phyloP scores from a whole-genome alignment of 78 protist genomes.

The Protostelium mycophagum region DNA sequence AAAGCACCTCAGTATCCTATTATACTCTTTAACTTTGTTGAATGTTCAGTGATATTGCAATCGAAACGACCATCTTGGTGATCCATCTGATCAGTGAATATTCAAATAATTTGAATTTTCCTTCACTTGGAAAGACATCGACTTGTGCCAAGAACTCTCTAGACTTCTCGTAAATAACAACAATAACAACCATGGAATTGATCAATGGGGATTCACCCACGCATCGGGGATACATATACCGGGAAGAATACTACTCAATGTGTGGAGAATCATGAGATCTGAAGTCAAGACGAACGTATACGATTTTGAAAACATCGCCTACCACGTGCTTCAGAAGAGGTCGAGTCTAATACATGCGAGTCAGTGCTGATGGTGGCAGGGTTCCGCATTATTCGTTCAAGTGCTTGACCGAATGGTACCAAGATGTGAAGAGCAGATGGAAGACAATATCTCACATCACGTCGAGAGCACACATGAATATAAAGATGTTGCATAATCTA shows the following conservation, averaged over 20 bases:
- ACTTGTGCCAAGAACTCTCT: neutral
- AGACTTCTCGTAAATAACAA: neutral
- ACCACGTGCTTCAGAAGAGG: conserved; percentile 30
- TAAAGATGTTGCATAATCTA: conserved; percentile 34
- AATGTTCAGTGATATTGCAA: conserved; percentile 32
- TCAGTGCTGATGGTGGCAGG: neutral
- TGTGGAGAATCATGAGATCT: conserved; percentile 78
- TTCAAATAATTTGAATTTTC: conserved; percentile 13
- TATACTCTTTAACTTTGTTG: no score
- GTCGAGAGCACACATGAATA: neutral
- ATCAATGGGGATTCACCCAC: conserved; percentile 38
- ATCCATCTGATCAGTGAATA: neutral
- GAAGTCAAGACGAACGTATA: conserved; percentile 72
- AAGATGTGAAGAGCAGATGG: conserved; percentile 2
- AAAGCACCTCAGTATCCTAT: conserved; percentile 10
- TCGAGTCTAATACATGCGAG: neutral
- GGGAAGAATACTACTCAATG: conserved; percentile 82
- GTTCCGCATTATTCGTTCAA: conserved; percentile 17
- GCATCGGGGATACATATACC: conserved; percentile 40
- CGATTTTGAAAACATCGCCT: conserved; percentile 37
- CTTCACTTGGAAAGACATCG: neutral
- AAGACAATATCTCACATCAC: conserved; percentile 21
- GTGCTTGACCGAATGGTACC: conserved; percentile 45
- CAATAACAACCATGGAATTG: conserved; percentile 35
- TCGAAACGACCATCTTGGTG: conserved; percentile 4